Evolutionary conservation across 2,329 filamentous ascomycete species (phyloP), one percentile per base, ranked within the genome.

Genomic region (Xylariaceae sp.): DNA sequence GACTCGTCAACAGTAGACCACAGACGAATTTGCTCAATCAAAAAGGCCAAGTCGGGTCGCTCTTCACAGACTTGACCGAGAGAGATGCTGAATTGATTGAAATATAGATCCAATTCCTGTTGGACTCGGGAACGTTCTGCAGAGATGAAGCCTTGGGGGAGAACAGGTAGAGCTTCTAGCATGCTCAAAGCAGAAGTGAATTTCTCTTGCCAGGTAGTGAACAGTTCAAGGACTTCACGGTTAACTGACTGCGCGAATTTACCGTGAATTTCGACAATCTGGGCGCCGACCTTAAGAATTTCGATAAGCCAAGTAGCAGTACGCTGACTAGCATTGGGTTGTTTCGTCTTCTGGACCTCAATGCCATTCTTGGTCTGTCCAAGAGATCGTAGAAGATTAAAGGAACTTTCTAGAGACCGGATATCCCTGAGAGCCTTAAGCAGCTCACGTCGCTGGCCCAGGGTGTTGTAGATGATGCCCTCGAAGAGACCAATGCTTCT

Each of bases 401-500:
- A 63, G 1, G 67, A 51, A 3, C 51, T 52, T 16, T 68, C 60
- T 5, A 82, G 65, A 12, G 59, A 59, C 11, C 59, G 56, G 10
- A 76, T 57, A 1, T 67, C 62, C 12, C 59, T 61, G 3, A 72
- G 54, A 11, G 67, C 59, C 16, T 65, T 54, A 34, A 71, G 66
- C 25, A 85, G 67, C 5, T 68, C 65, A 37, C 64, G 65, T 47
- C 85, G 75, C 62, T 91, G 86, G 3, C 70, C 67, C 11, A 88
- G 60, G 1, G 79, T 64, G n/a, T 82, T 68, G 48, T 84, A 76
- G 22, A 97, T 71, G 48, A 96, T 75, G 21, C 91, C 89, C 63
- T 98, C 93, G n/a, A 96, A 71, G 53, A 88, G 88, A 0, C 89
- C 89, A 39, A 87, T 77, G 62, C 89, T 91, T 59, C 91, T 79